Evolutionary conservation across 2,329 filamentous ascomycete species (phyloP), one percentile per base, ranked within the genome.

Genomic region (Fusarium succisae): DNA sequence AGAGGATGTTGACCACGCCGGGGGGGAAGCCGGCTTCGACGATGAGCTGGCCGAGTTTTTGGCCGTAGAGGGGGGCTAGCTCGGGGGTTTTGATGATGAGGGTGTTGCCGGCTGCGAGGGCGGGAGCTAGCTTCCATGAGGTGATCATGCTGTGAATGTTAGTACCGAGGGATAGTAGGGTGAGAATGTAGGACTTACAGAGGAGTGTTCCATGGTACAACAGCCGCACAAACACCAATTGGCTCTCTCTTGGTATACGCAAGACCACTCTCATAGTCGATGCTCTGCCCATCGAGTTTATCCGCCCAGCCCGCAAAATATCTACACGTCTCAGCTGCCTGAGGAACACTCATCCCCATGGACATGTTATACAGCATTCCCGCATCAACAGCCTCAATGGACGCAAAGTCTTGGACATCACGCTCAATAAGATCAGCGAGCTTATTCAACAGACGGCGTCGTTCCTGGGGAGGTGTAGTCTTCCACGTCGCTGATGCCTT

Each of bases 321-420:
- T 81, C 94, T 90, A 78, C 97, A 45, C 2, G 71, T 68, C 53
- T 73, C 71, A 0, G 18, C 54, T 11, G 70, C 61, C 1, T 74
- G 71, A 2, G 43, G 39, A 82, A 84, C 88, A 91, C 68, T 70
- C 38, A 70, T 39, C 1, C 67, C 67, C 1, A 70, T n/a, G 0
- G 80, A 88, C 90, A 76, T 89, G 76, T 80, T 86, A 79, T 93
- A 88, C 68, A 91, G 88, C 86, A 94, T 94, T 81, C 92, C 94
- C 78, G 95, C 93, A 86, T 95, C 94, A 54, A 96, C 87, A 26
- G 93, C 90, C 86, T 97, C 94, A 62, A 96, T 90, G 5, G 93
- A 88, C 38, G 93, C 92, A 66, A 97, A 86, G 26, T 90, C 85
- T 43, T 95, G 91, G 18, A 86, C 73, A 82, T 96, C 91, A 85